Evolutionary conservation across 768 basidiomycete species (phyloP), one percentile per base, ranked within the genome.

Genomic region (Suillus alpinus): DNA sequence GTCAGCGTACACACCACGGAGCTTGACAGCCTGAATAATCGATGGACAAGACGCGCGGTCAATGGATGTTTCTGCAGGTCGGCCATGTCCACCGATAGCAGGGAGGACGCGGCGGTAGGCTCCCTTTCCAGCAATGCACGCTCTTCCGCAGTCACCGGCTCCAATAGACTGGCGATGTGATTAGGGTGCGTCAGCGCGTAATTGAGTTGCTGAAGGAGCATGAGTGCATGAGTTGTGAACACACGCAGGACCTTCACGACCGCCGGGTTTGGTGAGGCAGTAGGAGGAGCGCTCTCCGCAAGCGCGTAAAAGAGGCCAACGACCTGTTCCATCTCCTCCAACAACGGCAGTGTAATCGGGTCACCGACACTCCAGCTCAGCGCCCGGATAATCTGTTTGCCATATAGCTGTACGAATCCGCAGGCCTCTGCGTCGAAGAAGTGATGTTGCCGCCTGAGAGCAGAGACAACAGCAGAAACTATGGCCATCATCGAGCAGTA

Each of bases 141-240:
- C 66, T 96, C 95, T 12, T 93, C 92, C 2, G 81, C 70, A 0
- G 89, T 89, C 14, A 91, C 80, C 6, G 93, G 88, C 60, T 95
- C 92, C 65, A 95, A 78, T 31, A 92, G 78, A 64, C 87, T 88
- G 1, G 89, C 86, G 13, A 97, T 81, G 66, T 94, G 89, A 67
- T 95, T 91, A 7, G 95, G 95, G 72, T 98, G 95, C 0, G 92
- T 89, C 51, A 96, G 80, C 0, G 92, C 91, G 65, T 95, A 94
- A 72, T 94, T 95, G 63, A 97, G 75, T 64, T 94, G 91, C 68
- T 94, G 93, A 1, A 97, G 79, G 29, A 96, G 83, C 36, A 85
- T 78, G 20, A 95, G 74, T 0, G 89, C 86, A 62, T 85, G 85
- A 0, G 78, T 78, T 3, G 86, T 84, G 71, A 92, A 94, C 18